Evolutionary conservation across 1,284 basidiomycete species (phyloP), one percentile per base, ranked within the genome.

Genomic region (Omphalotus olearius): DNA sequence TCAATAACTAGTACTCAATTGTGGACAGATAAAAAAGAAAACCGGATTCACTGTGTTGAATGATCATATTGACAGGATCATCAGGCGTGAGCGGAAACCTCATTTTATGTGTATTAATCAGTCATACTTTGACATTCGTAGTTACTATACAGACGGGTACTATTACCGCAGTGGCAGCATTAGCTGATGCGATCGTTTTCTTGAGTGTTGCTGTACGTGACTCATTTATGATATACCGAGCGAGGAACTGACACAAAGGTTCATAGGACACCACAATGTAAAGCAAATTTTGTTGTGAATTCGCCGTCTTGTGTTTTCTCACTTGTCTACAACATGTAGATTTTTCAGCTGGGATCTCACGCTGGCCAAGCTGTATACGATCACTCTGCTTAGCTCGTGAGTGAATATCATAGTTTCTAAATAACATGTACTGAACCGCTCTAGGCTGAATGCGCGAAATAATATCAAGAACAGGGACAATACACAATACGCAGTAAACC

Each of bases 261-360:
- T n/a, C 5, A 26, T 13, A 48, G 47, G 16, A 38, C 33, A 54
- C 50, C n/a, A 55, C 51, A 48, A 23, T 48, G 51, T 53, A 37
- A 52, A 37, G 1, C 16, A 42, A 4, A n/a, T 23, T n/a, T 23
- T 23, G 23, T 5, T 23, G 23, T 7, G 26, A n/a, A 4, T 35
- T 38, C n/a, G 17, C 26, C 3, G 42, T 2, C 13, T 18, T 13
- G 28, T 46, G 17, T 18, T 23, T 11, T 45, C 14, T 45, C 7
- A 25, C 28, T 45, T n/a, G 11, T 18, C 11, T 36, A 10, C 17
- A 28, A 23, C 35, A 2, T 7, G 11, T 35, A 56, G 55, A 20
- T 52, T 51, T 11, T 56, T 56, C 42, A 47, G 41, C 14, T 56
- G 55, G 55, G 55, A 56, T 28, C 33, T 56, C 2, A 51, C 17